These are phyloP conservation scores for Huntiella moniliformis DNA, from an alignment of 2,329 filamentous ascomycete species.

Conservation along the genomic window DNA sequence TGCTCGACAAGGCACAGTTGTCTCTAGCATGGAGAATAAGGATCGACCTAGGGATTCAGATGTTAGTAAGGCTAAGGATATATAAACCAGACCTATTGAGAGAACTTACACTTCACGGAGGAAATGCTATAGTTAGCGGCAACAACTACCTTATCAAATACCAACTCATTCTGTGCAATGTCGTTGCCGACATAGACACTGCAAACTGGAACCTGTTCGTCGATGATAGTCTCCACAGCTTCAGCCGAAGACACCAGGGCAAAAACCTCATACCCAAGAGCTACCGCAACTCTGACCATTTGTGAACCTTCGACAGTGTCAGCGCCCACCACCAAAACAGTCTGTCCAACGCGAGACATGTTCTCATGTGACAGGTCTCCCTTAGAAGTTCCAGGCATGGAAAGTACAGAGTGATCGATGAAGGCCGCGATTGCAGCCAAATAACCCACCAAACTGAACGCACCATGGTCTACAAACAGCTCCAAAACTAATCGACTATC, in stretches of 20 bases:
- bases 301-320: slow-evolving; percentile 22
- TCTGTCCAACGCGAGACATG: neutral
- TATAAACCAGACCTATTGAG: neutral
- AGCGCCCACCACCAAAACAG: slow-evolving; percentile 4
- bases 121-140: neutral
- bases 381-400: too few species aligned
- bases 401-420: neutral
- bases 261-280: slow-evolving; percentile 23
- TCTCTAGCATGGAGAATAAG: neutral
- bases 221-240: slow-evolving; percentile 22
- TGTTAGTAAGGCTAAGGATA: neutral
- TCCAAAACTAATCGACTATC: neutral
- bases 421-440: slow-evolving; percentile 6
- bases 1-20: neutral
- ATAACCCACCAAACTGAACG: slow-evolving; percentile 9
- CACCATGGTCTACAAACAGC: neutral
- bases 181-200: slow-evolving; percentile 9
- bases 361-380: neutral
- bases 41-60: neutral
- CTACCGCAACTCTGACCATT: slow-evolving; percentile 23
- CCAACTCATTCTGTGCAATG: slow-evolving; percentile 19
- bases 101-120: slow-evolving; percentile 19
- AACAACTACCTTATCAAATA: slow-evolving; percentile 4
- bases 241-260: slow-evolving; percentile 20
- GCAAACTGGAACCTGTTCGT: slow-evolving; percentile 18